phyloP scores from a whole-genome alignment of 129 eudicot genomes.

The Glebionis coronaria region DNA sequence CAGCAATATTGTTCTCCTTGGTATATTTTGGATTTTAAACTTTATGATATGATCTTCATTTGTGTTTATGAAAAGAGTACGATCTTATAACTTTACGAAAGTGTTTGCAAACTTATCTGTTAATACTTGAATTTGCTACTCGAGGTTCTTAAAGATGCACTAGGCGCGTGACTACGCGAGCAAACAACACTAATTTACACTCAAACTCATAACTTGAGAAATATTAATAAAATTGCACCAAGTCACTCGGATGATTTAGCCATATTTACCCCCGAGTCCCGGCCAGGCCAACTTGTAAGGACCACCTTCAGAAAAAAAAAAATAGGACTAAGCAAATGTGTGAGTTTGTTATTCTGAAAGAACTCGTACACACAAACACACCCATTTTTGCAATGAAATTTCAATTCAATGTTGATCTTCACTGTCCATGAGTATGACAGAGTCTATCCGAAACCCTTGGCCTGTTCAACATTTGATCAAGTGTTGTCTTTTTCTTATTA shows the following conservation, averaged over 20 bases:
- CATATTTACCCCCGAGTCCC: too few relatives aligned
- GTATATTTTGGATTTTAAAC: slow-evolving; percentile 11
- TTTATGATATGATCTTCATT: not conserved
- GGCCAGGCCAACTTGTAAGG: too few relatives aligned
- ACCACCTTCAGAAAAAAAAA: too few relatives aligned
- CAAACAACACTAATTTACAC: not conserved
- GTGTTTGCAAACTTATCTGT: not conserved
- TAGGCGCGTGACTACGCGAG: not conserved
- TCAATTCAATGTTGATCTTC: too few relatives aligned
- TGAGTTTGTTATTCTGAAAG: too few relatives aligned
- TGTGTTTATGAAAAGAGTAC: not conserved
- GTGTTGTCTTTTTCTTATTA: not conserved
- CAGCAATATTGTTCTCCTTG: slow-evolving; percentile 10
- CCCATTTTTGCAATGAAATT: too few relatives aligned
- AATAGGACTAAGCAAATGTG: too few relatives aligned
- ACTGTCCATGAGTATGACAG: too few relatives aligned
- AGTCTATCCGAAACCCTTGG: too few relatives aligned
- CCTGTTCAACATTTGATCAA: not conserved
- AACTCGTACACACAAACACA: too few relatives aligned
- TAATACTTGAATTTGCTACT: not conserved
- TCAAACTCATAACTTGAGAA: not conserved
- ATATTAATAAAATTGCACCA: not conserved
- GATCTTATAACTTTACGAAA: not conserved
- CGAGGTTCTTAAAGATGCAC: not conserved
- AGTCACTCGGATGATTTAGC: too few relatives aligned